phyloP scores from a whole-genome alignment of 2,329 filamentous ascomycete species.

The Aureobasidium sp. region DNA sequence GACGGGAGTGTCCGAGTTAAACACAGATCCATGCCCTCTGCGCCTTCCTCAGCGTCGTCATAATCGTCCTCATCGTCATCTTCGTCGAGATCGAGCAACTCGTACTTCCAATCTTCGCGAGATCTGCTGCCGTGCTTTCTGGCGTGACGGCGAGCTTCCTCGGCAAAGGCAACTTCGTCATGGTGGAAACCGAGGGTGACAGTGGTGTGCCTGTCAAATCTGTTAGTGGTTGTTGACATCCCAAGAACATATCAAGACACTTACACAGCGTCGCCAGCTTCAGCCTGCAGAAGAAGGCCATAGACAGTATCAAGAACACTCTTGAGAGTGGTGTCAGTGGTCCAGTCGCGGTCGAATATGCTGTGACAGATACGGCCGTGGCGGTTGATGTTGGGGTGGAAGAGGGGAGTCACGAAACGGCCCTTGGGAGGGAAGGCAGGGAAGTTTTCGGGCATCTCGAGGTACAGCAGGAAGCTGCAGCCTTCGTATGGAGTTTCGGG shows the following conservation, averaged over 20 bases:
- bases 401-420: conserved; percentile 30
- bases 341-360: conserved; percentile 30
- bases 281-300: conserved; percentile 26
- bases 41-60: neutral
- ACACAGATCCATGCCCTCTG: neutral
- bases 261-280: conserved; percentile 24
- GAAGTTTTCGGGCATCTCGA: conserved; percentile 30
- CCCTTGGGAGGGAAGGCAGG: conserved; percentile 28
- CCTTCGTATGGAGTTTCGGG: conserved; percentile 24
- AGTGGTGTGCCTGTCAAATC: conserved; percentile 19
- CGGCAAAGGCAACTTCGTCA: conserved; percentile 26
- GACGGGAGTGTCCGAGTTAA: neutral
- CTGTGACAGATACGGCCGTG: conserved; percentile 31
- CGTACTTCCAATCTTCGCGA: conserved; percentile 22
- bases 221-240: neutral
- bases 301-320: conserved; percentile 28
- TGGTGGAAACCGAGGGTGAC: conserved; percentile 27
- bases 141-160: conserved; percentile 23
- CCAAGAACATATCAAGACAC: neutral
- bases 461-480: conserved; percentile 29
- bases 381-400: conserved; percentile 32
- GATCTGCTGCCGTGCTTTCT: conserved; percentile 24
- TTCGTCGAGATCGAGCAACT: conserved; percentile 13
- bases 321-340: conserved; percentile 25
- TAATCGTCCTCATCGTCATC: neutral